Conservation (phyloP, 2,329 filamentous ascomycete genomes). For the Aspergillus neoniger region DNA sequence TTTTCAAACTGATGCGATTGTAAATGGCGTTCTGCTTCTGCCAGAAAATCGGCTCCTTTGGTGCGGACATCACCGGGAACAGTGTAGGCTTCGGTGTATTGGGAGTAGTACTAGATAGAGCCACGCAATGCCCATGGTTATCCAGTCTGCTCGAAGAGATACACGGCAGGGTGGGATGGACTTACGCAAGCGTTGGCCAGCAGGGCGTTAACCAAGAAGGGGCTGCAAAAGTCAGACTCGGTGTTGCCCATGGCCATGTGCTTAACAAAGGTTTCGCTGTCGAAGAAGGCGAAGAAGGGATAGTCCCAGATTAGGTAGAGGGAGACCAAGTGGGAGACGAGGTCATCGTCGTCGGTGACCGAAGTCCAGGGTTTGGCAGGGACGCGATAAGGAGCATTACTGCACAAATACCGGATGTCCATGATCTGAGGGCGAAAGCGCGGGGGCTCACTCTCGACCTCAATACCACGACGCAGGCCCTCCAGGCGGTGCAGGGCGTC, state of each 20-base stretch:
- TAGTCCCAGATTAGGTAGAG: conserved; percentile 96
- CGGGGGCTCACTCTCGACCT: conserved; percentile 24
- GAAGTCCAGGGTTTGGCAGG: conserved; percentile 66
- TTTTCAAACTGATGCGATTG: conserved; percentile 16
- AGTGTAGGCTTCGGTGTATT: conserved; percentile 31
- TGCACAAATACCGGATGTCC: conserved; percentile 31
- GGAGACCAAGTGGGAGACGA: conserved; percentile 79
- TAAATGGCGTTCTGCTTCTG: conserved; percentile 28
- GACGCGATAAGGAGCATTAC: conserved; percentile 25
- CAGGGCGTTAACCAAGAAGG: conserved; percentile 82
- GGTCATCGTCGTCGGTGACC: conserved; percentile 72
- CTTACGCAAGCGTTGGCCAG: conserved; percentile 54
- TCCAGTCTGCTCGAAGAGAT: too few relatives aligned
- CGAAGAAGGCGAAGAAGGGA: conserved; percentile 81
- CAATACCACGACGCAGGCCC: conserved; percentile 18
- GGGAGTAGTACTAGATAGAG: conserved; percentile 25
- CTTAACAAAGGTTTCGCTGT: conserved; percentile 71
- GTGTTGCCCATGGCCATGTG: conserved; percentile 31
- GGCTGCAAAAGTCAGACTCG: conserved; percentile 72
- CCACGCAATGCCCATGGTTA: neutral
- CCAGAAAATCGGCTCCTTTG: conserved; percentile 29
- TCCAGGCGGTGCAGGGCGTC: conserved; percentile 15
- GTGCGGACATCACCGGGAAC: conserved; percentile 29
- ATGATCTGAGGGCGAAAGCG: conserved; percentile 27
- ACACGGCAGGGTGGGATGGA: too few relatives aligned